Percentiles rank a stretch among this genome's conserved stretches.
Evolutionary conservation across 257 asterid genomes (phyloP).

Genomic region (Nicotiana otophora): DNA sequence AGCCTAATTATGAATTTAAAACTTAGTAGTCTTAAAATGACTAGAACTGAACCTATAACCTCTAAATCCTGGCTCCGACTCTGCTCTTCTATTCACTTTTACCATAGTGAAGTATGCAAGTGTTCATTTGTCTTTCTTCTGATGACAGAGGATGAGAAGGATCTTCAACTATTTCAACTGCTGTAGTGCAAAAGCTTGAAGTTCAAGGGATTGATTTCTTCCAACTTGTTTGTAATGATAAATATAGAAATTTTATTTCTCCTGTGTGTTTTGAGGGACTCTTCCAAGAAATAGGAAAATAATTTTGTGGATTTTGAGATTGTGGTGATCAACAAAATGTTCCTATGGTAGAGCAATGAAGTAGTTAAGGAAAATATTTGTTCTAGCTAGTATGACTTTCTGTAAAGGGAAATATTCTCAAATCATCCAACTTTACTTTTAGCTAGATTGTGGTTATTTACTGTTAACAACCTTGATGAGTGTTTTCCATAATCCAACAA

Average conservation of each 20-base stretch:
- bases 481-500: not conserved
- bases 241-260: not conserved
- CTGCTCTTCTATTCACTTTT: not conserved
- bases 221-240: not conserved
- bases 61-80: too few relatives aligned
- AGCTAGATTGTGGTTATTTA: not conserved
- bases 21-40: too few relatives aligned
- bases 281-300: not conserved
- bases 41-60: too few relatives aligned
- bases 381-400: too few relatives aligned
- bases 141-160: slow-evolving; percentile 74
- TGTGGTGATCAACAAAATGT: not conserved
- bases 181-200: slow-evolving; percentile 59
- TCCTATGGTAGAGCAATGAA: not conserved
- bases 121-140: not conserved
- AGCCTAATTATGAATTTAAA: too few relatives aligned
- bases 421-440: not conserved
- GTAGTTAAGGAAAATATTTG: not conserved
- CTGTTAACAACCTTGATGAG: not conserved
- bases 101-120: not conserved
- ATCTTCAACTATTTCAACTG: slow-evolving; percentile 79
- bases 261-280: not conserved
- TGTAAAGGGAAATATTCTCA: not conserved
- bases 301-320: not conserved
- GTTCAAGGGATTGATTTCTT: not conserved